Evolutionary conservation across 805 yeast genomes (phyloP).

Genomic region (Candida ortonii): DNA sequence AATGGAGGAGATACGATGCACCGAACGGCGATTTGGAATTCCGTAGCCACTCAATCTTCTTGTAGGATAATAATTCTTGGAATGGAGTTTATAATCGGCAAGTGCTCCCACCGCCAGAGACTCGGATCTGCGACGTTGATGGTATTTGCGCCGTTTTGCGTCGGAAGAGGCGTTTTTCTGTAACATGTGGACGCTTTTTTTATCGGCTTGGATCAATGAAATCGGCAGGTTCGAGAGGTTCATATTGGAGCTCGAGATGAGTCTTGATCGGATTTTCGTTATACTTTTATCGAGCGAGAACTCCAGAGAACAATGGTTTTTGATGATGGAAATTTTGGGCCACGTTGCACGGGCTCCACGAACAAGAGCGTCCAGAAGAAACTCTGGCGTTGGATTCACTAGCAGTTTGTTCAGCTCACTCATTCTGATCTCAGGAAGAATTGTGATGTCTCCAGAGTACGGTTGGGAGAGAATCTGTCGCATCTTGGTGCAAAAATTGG

Average conservation of each 20-base stretch:
- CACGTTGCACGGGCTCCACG: slow-evolving; percentile 92
- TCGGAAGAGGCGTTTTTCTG: slow-evolving; percentile 1
- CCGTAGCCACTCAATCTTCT: slow-evolving; percentile 4
- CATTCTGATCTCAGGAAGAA: slow-evolving; percentile 70
- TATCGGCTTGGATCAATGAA: slow-evolving; percentile 13
- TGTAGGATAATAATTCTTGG: slow-evolving; percentile 8
- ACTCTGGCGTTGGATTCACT: slow-evolving; percentile 78
- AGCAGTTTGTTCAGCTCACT: slow-evolving; percentile 61
- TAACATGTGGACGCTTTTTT: not conserved
- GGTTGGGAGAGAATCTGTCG: slow-evolving; percentile 78
- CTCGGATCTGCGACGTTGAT: slow-evolving; percentile 21
- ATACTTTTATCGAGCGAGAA: slow-evolving; percentile 82
- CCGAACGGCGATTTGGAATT: no score
- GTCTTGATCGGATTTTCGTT: slow-evolving; percentile 57
- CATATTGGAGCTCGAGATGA: slow-evolving; percentile 37
- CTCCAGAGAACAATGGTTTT: slow-evolving; percentile 88
- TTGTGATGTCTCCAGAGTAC: slow-evolving; percentile 92
- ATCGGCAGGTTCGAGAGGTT: slow-evolving; percentile 15
- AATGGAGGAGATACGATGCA: slow-evolving; percentile 9
- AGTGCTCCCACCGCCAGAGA: slow-evolving; percentile 10
- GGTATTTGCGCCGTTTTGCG: slow-evolving; percentile 8
- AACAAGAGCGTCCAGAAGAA: slow-evolving; percentile 62
- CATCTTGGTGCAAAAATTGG: slow-evolving; percentile 67
- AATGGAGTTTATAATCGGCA: slow-evolving; percentile 9
- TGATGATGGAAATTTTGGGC: slow-evolving; percentile 84